Conservation (phyloP, 257 asterid genomes). For the Voacanga thouarsii region DNA sequence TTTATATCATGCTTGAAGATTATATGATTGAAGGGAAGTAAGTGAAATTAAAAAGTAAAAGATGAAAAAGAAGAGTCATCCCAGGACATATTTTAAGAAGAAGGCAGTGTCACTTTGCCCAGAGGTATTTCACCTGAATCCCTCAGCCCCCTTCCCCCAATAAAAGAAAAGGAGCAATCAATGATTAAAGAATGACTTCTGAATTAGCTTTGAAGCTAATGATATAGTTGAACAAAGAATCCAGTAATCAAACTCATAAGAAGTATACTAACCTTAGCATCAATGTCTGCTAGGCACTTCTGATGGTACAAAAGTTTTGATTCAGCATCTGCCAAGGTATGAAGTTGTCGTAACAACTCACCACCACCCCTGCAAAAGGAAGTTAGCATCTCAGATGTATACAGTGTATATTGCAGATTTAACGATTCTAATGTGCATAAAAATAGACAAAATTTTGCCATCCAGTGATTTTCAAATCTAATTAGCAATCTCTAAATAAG, state of each 20-base stretch:
- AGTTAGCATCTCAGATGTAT: constrained; percentile 19
- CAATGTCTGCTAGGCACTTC: constrained; percentile 58
- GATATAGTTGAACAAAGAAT: background rate
- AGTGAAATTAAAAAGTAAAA: background rate
- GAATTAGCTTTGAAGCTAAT: background rate
- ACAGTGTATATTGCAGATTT: constrained; percentile 4
- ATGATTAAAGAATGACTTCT: background rate
- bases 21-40: background rate
- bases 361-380: constrained; percentile 86
- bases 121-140: background rate
- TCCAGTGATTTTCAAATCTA: background rate
- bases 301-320: constrained; percentile 58
- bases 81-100: background rate
- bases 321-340: constrained; percentile 82
- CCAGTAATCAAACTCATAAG: background rate
- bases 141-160: background rate
- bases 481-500: constrained; percentile 6
- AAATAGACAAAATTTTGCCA: background rate
- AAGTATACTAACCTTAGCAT: constrained; percentile 52
- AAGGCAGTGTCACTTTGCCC: background rate
- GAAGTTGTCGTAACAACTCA: constrained; percentile 75
- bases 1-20: background rate
- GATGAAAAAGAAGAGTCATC: background rate
- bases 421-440: background rate
- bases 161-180: too few species aligned